Percentiles rank a stretch among this genome's conserved stretches.
Evolutionary conservation across 176 grass and related monocot species (phyloP).

Genomic region (Oryza meridionalis): DNA sequence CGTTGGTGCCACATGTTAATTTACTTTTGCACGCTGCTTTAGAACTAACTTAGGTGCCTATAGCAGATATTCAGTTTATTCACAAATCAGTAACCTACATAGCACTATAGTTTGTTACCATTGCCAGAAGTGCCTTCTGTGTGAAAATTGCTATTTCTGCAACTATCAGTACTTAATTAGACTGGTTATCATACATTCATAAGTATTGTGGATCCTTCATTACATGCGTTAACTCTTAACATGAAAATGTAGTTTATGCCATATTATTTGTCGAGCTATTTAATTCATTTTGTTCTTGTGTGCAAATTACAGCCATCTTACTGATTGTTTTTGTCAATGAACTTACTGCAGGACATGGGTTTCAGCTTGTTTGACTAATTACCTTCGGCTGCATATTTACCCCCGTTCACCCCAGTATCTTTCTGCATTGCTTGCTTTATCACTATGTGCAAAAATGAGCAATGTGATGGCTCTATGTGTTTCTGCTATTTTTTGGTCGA

Average conservation of each 20-base stretch:
- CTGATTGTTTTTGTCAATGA: constrained; percentile 1
- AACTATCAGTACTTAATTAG: background rate
- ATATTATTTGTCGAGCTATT: background rate
- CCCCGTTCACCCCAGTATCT: background rate
- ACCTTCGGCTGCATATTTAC: background rate
- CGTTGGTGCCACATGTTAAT: background rate
- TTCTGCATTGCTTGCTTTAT: background rate
- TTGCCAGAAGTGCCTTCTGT: background rate
- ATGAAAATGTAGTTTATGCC: background rate
- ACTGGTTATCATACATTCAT: background rate
- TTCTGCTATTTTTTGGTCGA: constrained; percentile 25
- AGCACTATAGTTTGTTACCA: background rate
- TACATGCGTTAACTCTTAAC: background rate
- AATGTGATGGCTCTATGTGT: background rate
- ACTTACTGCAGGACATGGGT: constrained; percentile 78
- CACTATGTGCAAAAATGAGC: background rate
- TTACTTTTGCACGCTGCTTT: background rate
- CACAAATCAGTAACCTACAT: background rate
- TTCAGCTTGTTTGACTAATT: constrained; percentile 84
- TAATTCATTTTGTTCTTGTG: background rate
- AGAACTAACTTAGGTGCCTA: background rate
- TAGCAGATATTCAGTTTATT: background rate
- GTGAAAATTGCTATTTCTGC: background rate
- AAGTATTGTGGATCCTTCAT: background rate
- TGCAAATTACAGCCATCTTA: background rate